phyloP scores from a whole-genome alignment of 2,329 filamentous ascomycete genomes.

The Periconia sp. region DNA sequence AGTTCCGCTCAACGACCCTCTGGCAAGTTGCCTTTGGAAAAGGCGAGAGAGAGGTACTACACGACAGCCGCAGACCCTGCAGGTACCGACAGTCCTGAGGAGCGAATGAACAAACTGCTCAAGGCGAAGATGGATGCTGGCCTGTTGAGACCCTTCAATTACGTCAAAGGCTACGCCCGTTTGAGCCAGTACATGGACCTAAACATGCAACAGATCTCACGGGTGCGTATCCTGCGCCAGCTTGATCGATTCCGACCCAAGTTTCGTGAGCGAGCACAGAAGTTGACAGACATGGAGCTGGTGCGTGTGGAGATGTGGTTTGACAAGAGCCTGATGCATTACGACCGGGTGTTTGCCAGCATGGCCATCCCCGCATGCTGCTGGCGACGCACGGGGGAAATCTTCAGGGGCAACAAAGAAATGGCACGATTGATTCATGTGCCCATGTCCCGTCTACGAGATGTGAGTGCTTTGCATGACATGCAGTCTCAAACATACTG shows the following conservation, averaged over 20 bases:
- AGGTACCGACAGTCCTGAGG: conserved; percentile 82
- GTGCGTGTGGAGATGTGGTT: conserved; percentile 99
- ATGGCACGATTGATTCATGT: conserved; percentile 97
- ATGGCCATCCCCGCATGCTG: conserved; percentile 99
- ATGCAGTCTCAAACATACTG: conserved; percentile 5
- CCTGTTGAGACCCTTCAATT: conserved; percentile 94
- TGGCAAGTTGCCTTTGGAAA: conserved; percentile 66
- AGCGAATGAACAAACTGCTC: conserved; percentile 91
- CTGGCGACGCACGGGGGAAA: conserved; percentile 95
- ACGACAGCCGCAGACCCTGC: conserved; percentile 94
- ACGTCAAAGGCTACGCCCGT: conserved; percentile 91
- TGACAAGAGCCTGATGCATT: conserved; percentile 93
- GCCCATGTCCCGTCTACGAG: conserved; percentile 84
- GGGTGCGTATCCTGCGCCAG: conserved; percentile 88
- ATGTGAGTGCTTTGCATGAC: conserved; percentile 62
- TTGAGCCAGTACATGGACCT: conserved; percentile 90
- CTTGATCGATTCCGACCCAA: conserved; percentile 92
- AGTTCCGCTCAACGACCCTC: conserved; percentile 63
- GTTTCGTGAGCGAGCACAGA: conserved; percentile 92
- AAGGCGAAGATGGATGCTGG: conserved; percentile 96
- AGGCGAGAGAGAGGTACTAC: conserved; percentile 84
- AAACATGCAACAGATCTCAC: conserved; percentile 78
- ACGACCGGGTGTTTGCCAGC: conserved; percentile 95
- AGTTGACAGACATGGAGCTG: conserved; percentile 88
- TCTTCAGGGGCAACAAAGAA: conserved; percentile 95